These are phyloP conservation scores for Lithohypha guttulata DNA, from an alignment of 2,329 filamentous ascomycete genomes.

Conservation along the genomic window DNA sequence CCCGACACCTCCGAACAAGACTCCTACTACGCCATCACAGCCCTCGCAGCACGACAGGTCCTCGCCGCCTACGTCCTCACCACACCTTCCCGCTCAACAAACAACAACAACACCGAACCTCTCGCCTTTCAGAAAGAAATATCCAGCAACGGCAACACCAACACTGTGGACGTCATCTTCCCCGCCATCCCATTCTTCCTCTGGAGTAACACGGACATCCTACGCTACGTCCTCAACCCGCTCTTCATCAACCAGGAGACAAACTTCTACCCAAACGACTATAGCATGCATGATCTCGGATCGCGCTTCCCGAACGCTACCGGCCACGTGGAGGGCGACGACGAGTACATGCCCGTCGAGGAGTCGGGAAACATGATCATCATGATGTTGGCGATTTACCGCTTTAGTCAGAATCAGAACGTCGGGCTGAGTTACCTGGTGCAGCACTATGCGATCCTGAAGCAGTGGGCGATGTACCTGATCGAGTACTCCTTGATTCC, in stretches of 20 bases:
- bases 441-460: slow-evolving; percentile 28
- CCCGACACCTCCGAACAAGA: slow-evolving; percentile 47
- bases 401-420: neutral
- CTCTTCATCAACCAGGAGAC: slow-evolving; percentile 68
- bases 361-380: slow-evolving; percentile 74
- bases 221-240: slow-evolving; percentile 66
- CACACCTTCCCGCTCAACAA: slow-evolving; percentile 46
- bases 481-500: slow-evolving; percentile 44
- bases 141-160: slow-evolving; percentile 70
- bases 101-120: slow-evolving; percentile 36
- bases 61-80: slow-evolving; percentile 66
- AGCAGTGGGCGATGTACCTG: slow-evolving; percentile 45
- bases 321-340: slow-evolving; percentile 56
- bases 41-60: slow-evolving; percentile 66
- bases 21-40: slow-evolving; percentile 64
- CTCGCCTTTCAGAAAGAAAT: slow-evolving; percentile 76
- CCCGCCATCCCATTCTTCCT: slow-evolving; percentile 75
- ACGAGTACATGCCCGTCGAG: slow-evolving; percentile 65
- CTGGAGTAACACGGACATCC: slow-evolving; percentile 70
- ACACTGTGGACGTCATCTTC: slow-evolving; percentile 80
- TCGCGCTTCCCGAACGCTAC: slow-evolving; percentile 62
- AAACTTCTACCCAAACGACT: slow-evolving; percentile 71
- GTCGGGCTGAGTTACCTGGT: neutral
- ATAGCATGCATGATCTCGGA: slow-evolving; percentile 66
- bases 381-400: slow-evolving; percentile 45